These are phyloP conservation scores for Microbotryum lychnidis-dioicae DNA, from an alignment of 1,284 basidiomycete genomes.

Conservation along the genomic window DNA sequence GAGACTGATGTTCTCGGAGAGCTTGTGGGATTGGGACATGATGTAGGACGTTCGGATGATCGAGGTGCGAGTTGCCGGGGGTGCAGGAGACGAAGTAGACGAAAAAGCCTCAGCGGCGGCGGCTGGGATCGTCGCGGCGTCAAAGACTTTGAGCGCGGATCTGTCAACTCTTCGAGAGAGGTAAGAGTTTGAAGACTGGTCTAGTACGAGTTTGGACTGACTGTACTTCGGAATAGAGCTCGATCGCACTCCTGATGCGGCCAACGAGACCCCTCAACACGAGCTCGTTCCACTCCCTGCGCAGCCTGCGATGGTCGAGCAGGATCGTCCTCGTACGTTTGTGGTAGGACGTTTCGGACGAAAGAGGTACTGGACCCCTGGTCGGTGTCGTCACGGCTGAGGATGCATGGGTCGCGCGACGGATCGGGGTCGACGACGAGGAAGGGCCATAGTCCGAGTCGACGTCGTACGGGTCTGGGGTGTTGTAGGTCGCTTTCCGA, in stretches of 20 bases:
- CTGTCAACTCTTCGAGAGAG: background rate
- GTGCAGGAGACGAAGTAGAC: slow-evolving; percentile 11
- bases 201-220: slow-evolving; percentile 1
- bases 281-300: slow-evolving; percentile 23
- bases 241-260: slow-evolving; percentile 16
- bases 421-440: background rate
- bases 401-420: background rate
- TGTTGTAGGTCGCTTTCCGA: too few relatives aligned
- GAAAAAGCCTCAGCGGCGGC: background rate
- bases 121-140: background rate
- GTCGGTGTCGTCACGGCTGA: background rate
- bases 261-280: slow-evolving; percentile 23
- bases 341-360: slow-evolving; percentile 25
- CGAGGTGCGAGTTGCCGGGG: slow-evolving; percentile 1
- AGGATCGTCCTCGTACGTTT: slow-evolving; percentile 17
- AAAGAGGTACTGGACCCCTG: slow-evolving; percentile 12
- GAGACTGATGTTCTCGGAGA: slow-evolving; percentile 20
- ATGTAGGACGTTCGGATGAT: slow-evolving; percentile 21
- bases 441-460: background rate
- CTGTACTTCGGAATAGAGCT: slow-evolving; percentile 29
- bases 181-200: background rate
- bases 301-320: slow-evolving; percentile 20
- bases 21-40: slow-evolving; percentile 17
- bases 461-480: background rate
- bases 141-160: background rate